Base-by-base conservation (phyloP, 495 filamentous ascomycete genomes). In the Aspergillus olivimuriae region DNA sequence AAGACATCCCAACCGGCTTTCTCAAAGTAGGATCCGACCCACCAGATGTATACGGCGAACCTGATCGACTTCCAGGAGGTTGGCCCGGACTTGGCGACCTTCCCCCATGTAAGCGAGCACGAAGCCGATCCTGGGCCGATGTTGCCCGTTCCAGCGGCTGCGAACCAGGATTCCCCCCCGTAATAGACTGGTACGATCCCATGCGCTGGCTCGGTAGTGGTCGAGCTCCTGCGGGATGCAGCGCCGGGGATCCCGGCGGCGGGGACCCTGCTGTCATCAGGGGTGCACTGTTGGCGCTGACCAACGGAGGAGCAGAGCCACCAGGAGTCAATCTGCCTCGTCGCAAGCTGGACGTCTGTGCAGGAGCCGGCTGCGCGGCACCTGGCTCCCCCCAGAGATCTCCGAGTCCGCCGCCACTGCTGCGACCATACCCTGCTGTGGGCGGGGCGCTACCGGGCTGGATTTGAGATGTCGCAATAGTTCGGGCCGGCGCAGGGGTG, bases 361-460 rank as follows among this genome's bases (percentile, higher is more conserved):
- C 55, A 43, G 71, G 56, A 28, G 66, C 58, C 44, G 72, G 59
- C 52, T 66, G 45, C 32, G 69, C 40, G 48, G 64, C 38, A 36
- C 64, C 64, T 42, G 78, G 65, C 47, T 82, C 76, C 48, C 90
- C 89, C 91, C 91, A 97, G 18, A 96, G 71, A 62, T 89, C 90
- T 44, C 82, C 83, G 20, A 95, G 61, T 1, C 74, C 75, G 26
- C 74, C 69, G 24, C 66, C 65, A 33, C 65, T 58, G 24, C 69
- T 59, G 14, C 66, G 63, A 46, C 66, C 58, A 32, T 61, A 49
- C 39, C 42, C 49, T 46, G 46, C 45, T 51, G 17, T 59, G 14
- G 54, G 55, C 23, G 66, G 51, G 24, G 60, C 47, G 33, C 61
- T 58, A 21, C 76, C 75, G 70, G 41, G 69, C 66, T 47, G 66